phyloP scores from a whole-genome alignment of 2,329 filamentous ascomycete species.

The Parascedosporium putredinis region DNA sequence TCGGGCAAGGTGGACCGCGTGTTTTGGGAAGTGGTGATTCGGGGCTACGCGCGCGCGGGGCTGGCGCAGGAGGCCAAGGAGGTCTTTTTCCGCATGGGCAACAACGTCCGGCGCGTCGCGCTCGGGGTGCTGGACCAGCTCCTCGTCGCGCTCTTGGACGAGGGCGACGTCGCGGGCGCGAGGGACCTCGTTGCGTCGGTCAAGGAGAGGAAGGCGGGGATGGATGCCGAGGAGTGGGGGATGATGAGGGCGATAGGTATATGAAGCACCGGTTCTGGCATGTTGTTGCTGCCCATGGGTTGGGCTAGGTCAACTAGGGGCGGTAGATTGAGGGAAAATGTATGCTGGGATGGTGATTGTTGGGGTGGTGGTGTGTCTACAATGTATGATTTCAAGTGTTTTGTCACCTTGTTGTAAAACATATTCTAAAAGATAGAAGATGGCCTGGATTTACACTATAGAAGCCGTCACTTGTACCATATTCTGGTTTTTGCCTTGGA shows the following conservation, averaged over 20 bases:
- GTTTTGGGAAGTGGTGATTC: constrained; percentile 61
- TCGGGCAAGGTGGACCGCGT: constrained; percentile 39
- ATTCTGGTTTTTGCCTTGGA: too few species aligned
- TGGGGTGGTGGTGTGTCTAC: too few species aligned
- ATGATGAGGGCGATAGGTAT: constrained; percentile 1
- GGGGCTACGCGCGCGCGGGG: constrained; percentile 49
- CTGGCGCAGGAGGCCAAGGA: constrained; percentile 38
- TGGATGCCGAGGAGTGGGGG: background rate
- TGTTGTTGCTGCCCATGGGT: constrained; percentile 7
- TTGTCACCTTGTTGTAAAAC: too few species aligned
- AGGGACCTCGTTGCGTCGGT: constrained; percentile 2
- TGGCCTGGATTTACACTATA: too few species aligned
- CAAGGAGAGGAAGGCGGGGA: constrained; percentile 1
- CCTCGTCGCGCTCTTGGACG: constrained; percentile 3
- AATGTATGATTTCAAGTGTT: too few species aligned
- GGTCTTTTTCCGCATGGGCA: constrained; percentile 36
- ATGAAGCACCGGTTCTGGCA: constrained; percentile 8
- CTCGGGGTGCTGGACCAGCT: constrained; percentile 16
- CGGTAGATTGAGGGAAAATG: too few species aligned
- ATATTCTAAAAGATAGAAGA: too few species aligned
- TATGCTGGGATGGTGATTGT: too few species aligned
- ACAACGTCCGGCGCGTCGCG: constrained; percentile 25
- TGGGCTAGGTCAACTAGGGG: background rate
- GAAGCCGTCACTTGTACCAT: too few species aligned
- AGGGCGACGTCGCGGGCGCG: constrained; percentile 4